Evolutionary conservation across 106 monocot genomes (phyloP).

Genomic region (Apostasia ramifera): DNA sequence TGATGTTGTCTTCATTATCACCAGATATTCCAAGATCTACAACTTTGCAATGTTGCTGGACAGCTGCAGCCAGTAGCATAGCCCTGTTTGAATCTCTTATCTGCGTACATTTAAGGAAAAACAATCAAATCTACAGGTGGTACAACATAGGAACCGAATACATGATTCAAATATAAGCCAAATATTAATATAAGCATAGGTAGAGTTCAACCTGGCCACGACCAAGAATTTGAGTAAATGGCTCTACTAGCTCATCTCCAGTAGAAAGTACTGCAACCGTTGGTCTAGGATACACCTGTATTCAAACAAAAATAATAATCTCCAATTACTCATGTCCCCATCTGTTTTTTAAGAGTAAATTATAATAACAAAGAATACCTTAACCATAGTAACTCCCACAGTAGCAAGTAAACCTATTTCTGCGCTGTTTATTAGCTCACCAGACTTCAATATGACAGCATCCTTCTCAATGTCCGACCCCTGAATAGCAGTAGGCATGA

Average conservation of each 20-base stretch:
- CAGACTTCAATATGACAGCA: constrained; percentile 56
- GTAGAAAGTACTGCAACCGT: constrained; percentile 78
- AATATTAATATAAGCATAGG: neutral
- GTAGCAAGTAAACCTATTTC: constrained; percentile 93
- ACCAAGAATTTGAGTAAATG: constrained; percentile 42
- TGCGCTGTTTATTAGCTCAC: constrained; percentile 61
- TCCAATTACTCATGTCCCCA: neutral
- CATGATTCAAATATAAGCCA: neutral
- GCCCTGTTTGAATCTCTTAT: constrained; percentile 93
- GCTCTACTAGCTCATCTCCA: constrained; percentile 87
- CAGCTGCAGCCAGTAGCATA: constrained; percentile 77
- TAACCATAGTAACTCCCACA: constrained; percentile 63
- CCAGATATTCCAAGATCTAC: constrained; percentile 78
- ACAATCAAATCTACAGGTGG: neutral
- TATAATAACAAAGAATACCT: constrained; percentile 40
- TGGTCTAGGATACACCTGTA: constrained; percentile 73
- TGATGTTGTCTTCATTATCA: constrained; percentile 62
- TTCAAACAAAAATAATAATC: neutral
- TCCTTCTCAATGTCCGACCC: constrained; percentile 87
- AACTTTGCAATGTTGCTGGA: constrained; percentile 68
- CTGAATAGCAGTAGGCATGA: constrained; percentile 15
- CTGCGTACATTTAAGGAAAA: constrained; percentile 19
- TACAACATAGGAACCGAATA: neutral
- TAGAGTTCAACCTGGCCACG: constrained; percentile 60
- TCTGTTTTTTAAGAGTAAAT: neutral